Evolutionary conservation across 1,284 basidiomycete genomes (phyloP).

Genomic region (Ceratobasidium sp.): DNA sequence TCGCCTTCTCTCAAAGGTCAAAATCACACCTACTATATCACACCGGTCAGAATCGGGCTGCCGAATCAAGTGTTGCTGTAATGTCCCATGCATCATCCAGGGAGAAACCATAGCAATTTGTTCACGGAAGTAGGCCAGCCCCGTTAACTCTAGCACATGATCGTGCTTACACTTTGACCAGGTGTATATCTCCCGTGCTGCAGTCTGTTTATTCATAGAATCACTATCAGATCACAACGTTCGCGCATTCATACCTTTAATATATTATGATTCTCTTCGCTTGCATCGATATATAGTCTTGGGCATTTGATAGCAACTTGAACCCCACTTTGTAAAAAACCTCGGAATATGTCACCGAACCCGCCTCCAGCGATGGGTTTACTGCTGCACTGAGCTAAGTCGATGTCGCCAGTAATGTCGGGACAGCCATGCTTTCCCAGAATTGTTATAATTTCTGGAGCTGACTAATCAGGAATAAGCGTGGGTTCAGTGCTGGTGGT

Average conservation of each 20-base stretch:
- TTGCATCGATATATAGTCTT: neutral
- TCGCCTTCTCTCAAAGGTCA: neutral
- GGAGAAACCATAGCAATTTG: constrained; percentile 34
- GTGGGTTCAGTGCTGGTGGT: too few relatives aligned
- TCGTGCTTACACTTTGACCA: constrained; percentile 27
- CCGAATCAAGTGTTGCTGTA: neutral
- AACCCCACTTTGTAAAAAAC: neutral
- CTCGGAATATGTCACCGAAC: constrained; percentile 16
- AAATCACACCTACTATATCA: too few relatives aligned
- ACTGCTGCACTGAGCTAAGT: neutral
- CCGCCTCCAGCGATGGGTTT: neutral
- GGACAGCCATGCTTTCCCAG: neutral
- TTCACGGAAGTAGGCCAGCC: constrained; percentile 4
- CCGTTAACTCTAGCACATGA: constrained; percentile 5
- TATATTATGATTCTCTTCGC: neutral
- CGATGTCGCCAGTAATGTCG: neutral
- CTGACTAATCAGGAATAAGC: neutral
- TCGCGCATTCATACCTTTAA: neutral
- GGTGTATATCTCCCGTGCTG: constrained; percentile 30
- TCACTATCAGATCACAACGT: neutral
- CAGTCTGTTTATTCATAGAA: neutral
- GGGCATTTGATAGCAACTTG: constrained; percentile 11
- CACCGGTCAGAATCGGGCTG: too few relatives aligned
- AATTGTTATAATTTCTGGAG: neutral
- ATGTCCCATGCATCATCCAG: constrained; percentile 11